Percentiles rank a stretch among this genome's conserved stretches.
Conservation (phyloP, 805 yeast species). For the Pichia gijzeniarum region DNA sequence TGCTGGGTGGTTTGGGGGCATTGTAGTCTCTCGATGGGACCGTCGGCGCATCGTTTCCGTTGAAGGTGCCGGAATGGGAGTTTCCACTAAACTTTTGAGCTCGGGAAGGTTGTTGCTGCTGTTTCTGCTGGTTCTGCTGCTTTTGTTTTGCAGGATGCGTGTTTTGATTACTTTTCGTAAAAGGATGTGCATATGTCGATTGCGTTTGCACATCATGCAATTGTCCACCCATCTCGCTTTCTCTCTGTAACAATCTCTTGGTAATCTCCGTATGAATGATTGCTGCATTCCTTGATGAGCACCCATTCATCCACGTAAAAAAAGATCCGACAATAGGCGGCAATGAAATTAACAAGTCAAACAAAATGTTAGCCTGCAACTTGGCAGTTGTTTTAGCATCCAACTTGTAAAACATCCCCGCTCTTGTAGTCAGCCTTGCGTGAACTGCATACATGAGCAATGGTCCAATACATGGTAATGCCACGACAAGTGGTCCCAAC, state of each 20-base stretch:
- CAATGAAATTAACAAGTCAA: conserved; percentile 69
- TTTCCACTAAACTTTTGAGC: too few species aligned
- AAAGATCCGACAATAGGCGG: conserved; percentile 78
- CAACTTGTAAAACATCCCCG: conserved; percentile 48
- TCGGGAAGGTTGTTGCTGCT: too few species aligned
- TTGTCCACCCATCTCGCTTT: conserved; percentile 1
- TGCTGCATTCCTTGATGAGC: conserved; percentile 88
- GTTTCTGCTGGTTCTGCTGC: too few species aligned
- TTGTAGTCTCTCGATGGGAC: neutral
- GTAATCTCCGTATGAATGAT: conserved; percentile 46
- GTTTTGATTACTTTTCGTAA: neutral
- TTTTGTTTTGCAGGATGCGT: neutral
- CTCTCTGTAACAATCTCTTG: conserved; percentile 17
- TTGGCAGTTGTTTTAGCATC: conserved; percentile 58
- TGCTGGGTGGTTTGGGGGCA: neutral
- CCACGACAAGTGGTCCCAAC: conserved; percentile 60
- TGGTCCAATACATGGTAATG: conserved; percentile 82
- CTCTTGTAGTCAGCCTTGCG: conserved; percentile 54
- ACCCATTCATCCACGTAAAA: conserved; percentile 73
- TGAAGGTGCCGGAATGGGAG: too few species aligned
- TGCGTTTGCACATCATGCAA: conserved; percentile 2
- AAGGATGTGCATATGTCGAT: conserved; percentile 1
- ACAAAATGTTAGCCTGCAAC: conserved; percentile 66
- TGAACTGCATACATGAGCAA: conserved; percentile 73
- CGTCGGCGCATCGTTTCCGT: neutral